A percentile compares a stretch with the other conserved stretches of the same genome.
phyloP scores from a whole-genome alignment of 2,329 filamentous ascomycete species.

The Colletotrichum trifolii region DNA sequence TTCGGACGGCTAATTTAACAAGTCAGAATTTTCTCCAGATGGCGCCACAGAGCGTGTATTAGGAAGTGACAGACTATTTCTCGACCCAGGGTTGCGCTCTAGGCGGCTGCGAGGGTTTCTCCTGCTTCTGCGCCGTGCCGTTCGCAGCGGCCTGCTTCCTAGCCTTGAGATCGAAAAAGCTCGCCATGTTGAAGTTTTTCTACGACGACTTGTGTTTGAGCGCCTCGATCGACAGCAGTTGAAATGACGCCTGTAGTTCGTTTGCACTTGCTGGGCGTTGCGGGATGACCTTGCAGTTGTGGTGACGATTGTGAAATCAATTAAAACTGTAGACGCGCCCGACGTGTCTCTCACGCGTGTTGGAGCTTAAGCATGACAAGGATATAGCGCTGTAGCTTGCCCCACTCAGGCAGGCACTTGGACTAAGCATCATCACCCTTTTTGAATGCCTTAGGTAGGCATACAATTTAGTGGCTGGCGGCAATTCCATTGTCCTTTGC shows the following conservation, averaged over 20 bases:
- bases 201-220: background rate
- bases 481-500: no score
- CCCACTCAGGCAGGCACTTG: constrained; percentile 10
- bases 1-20: constrained; percentile 79
- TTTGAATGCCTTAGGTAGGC: no score
- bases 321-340: constrained; percentile 32
- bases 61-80: constrained; percentile 80
- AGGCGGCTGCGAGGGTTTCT: constrained; percentile 68
- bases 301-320: constrained; percentile 27
- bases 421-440: background rate
- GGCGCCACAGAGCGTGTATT: background rate
- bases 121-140: constrained; percentile 72
- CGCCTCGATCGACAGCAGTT: background rate
- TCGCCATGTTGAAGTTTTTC: constrained; percentile 71
- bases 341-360: constrained; percentile 27
- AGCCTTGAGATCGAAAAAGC: constrained; percentile 96
- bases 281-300: background rate
- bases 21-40: constrained; percentile 42
- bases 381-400: constrained; percentile 15
- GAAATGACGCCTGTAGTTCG: background rate
- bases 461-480: no score
- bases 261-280: background rate
- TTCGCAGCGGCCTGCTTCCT: constrained; percentile 81
- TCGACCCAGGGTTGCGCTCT: constrained; percentile 95
- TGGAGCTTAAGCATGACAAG: constrained; percentile 22